phyloP scores from a whole-genome alignment of 202 grass and related monocot genomes.

The Musa balbisiana region DNA sequence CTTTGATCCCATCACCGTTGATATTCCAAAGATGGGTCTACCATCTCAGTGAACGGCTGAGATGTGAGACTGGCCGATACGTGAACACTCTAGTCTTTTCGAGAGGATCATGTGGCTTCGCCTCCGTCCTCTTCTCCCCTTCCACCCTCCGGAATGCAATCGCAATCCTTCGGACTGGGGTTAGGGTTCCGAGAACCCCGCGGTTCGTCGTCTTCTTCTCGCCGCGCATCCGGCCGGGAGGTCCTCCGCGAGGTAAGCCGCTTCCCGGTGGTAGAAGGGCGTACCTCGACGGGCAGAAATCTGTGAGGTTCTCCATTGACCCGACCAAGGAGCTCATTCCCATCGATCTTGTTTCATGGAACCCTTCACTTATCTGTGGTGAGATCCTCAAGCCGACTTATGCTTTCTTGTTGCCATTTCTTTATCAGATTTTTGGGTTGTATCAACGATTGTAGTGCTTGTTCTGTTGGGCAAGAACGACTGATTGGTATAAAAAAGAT shows the following conservation, averaged over 20 bases:
- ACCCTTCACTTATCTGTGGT: conserved; percentile 30
- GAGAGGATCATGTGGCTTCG: not conserved
- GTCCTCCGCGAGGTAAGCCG: not conserved
- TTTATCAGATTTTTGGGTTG: too few species aligned
- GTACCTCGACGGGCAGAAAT: conserved; percentile 29
- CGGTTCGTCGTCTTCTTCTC: not conserved
- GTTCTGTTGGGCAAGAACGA: too few species aligned
- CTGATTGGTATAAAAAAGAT: too few species aligned
- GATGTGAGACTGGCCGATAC: too few species aligned
- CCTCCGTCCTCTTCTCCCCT: not conserved
- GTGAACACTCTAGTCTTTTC: too few species aligned
- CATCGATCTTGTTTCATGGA: conserved; percentile 20
- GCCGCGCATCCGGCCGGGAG: not conserved
- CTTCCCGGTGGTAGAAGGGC: conserved; percentile 8
- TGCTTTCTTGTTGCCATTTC: too few species aligned
- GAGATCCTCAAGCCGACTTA: not conserved
- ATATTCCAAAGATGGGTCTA: too few species aligned
- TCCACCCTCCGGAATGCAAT: not conserved
- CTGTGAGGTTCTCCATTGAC: conserved; percentile 20
- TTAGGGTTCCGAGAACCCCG: not conserved
- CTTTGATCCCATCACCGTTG: too few species aligned
- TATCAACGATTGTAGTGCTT: too few species aligned
- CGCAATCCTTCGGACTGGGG: not conserved
- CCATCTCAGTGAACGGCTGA: too few species aligned
- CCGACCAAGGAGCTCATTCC: conserved; percentile 28